Base-by-base conservation (phyloP, 345 rosid genomes). In the Boechera retrofracta region DNA sequence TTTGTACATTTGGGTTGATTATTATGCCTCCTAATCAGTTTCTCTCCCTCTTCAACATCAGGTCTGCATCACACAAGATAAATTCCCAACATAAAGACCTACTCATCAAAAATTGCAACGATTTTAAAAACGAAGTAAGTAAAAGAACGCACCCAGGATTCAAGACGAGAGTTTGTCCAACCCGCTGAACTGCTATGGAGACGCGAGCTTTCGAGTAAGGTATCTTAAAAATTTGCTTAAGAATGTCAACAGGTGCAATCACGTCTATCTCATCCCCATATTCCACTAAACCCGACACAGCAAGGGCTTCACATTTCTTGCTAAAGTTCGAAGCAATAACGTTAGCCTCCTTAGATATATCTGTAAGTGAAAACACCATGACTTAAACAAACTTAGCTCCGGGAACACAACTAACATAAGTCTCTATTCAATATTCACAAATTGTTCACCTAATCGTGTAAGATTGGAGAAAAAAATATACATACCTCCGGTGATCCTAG, bases 181-280 rank as follows among this genome's bases (percentile, higher is more conserved):
- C 82, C 5, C 97, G 93, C 63, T 81, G 97, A 81, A 94, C 98
- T 1, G 93, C 97, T 74, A 94, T 86, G 15, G 98, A 94, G 55
- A 94, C 83, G 44, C 97, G 88, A 78, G 93, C 94, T 84, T 92
- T 90, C 33, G 95, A 94, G 77, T 94, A 94, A 52, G 98, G 97
- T 71, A 94, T 94, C 83, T 92, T 94, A 80, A 94, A 94, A 18
- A 94, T 89, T 79, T 94, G 98, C 83, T 94, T 94, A 75, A 94
- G 80, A 79, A 94, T 90, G 80, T 94, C 97, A 71, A 91, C 80
- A 0, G 97, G 88, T 58, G 97, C 97, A 64, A 94, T 90, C 67
- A 94, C 95, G 72, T 94, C 98, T 48, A 94, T 86, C 82, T 94
- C 97, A 81, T 92, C 98, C 15, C 97, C 98, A 76, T 92, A 92